Evolutionary conservation across 1,284 basidiomycete genomes (phyloP).

Genomic region (Entoloma clypeatum): DNA sequence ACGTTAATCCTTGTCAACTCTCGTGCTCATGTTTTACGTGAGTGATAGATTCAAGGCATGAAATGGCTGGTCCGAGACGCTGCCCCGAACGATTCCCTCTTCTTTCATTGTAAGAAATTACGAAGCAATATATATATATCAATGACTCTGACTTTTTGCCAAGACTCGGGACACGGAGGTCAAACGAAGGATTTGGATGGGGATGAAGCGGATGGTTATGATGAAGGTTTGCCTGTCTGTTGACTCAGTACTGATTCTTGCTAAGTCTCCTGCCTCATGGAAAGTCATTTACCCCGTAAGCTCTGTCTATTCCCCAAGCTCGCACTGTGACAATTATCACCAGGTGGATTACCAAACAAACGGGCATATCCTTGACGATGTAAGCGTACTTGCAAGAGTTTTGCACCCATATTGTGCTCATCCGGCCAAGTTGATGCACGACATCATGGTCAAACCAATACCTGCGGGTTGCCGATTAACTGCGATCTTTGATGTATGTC

Average conservation of each 20-base stretch:
- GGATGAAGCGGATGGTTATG: slow-evolving; percentile 61
- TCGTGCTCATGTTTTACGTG: slow-evolving; percentile 3
- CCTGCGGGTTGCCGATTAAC: slow-evolving; percentile 85
- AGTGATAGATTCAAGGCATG: slow-evolving; percentile 67
- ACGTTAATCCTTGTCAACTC: slow-evolving; percentile 19
- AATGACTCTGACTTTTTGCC: slow-evolving; percentile 18
- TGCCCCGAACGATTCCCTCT: slow-evolving; percentile 79
- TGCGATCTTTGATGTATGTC: slow-evolving; percentile 78
- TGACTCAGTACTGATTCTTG: slow-evolving; percentile 1
- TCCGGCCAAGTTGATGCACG: slow-evolving; percentile 55
- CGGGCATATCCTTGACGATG: slow-evolving; percentile 83
- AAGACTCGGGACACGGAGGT: slow-evolving; percentile 79
- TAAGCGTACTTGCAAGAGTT: slow-evolving; percentile 34
- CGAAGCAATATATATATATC: not conserved
- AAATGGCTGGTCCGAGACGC: slow-evolving; percentile 86
- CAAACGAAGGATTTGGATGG: slow-evolving; percentile 75
- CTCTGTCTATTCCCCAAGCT: not conserved
- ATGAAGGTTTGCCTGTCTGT: slow-evolving; percentile 51
- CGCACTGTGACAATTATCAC: not conserved
- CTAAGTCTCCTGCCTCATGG: slow-evolving; percentile 9
- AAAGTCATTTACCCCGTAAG: slow-evolving; percentile 80
- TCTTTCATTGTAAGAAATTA: slow-evolving; percentile 78
- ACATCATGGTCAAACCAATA: slow-evolving; percentile 69
- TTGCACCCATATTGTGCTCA: not conserved
- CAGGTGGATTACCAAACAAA: slow-evolving; percentile 64